These are phyloP conservation scores for Cicer bijugum DNA, from an alignment of 306 rosid genomes.

Conservation along the genomic window DNA sequence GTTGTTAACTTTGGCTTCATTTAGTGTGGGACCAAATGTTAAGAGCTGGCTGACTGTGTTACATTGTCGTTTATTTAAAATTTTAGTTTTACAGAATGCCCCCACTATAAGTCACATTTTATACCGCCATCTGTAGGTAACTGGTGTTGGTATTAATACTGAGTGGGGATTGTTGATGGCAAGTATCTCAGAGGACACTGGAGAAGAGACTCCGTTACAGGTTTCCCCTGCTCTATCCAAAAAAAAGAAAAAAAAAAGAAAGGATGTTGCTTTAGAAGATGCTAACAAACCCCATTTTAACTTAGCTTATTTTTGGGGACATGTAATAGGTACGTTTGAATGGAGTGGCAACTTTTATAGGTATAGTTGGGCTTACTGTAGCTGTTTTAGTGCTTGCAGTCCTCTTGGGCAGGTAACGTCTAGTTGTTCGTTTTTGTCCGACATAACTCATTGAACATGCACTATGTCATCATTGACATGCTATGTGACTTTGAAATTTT, in stretches of 20 bases:
- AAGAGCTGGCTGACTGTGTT: constrained; percentile 18
- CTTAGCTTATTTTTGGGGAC: constrained; percentile 42
- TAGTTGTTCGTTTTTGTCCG: constrained; percentile 16
- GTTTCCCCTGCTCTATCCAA: constrained; percentile 48
- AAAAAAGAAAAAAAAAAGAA: constrained; percentile 22
- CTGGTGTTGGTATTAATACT: constrained; percentile 95
- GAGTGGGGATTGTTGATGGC: constrained; percentile 99
- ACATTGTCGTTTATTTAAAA: background rate
- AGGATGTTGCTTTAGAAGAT: constrained; percentile 38
- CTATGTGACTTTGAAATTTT: constrained; percentile 43
- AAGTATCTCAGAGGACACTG: constrained; percentile 94
- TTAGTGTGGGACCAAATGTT: background rate
- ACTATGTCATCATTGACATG: constrained; percentile 40
- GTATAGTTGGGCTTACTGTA: constrained; percentile 90
- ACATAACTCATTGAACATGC: constrained; percentile 20
- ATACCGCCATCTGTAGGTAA: constrained; percentile 63
- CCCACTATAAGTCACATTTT: constrained; percentile 36
- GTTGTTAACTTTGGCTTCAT: constrained; percentile 4
- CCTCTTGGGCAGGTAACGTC: constrained; percentile 78
- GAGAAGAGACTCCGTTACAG: constrained; percentile 99
- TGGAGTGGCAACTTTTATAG: constrained; percentile 97
- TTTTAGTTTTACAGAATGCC: constrained; percentile 22
- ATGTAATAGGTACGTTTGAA: constrained; percentile 88
- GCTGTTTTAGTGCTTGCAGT: constrained; percentile 79
- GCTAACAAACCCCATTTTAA: constrained; percentile 12